Base-by-base conservation (phyloP, 148 eudicot species). In the Vaccinium vitisidaea region DNA sequence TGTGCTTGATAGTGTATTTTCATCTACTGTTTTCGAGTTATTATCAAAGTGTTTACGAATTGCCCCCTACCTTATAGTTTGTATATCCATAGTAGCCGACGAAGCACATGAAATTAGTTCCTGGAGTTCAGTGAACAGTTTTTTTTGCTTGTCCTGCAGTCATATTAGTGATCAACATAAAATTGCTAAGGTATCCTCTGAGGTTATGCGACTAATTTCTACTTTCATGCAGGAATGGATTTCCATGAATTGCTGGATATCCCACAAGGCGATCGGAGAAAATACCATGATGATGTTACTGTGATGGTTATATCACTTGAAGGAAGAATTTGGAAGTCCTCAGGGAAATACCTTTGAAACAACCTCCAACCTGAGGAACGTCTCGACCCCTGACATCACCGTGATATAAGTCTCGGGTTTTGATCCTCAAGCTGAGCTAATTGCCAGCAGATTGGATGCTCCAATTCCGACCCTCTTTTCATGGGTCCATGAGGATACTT, bases 241-340 rank as follows among this genome's bases (percentile, higher is more conserved):
- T 92, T 97, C 85, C 99, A 97, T 80, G 99, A 97, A 84, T 93
- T 97, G 87, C 89, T 97, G 90, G 99, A 97, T 83, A 97, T 97
- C 83, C 99, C 99, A 21, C 98, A 95, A 87, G 99, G 99, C 56
- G 99, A 95, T 88, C 92, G 99, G 5, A 89, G 99, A 84, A 97
- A 95, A 86, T 97, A 95, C 90, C 99, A 97, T 84, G 99, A 97
- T 79, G 99, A 97, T 90, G 99, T 97, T 81, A 97, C 99, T 7
- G 98, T 97, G 58, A 97, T 97, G 99, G 95, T 97, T 85, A 87
- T 97, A 36, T 97, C 99, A 39, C 96, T 97, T 58, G 99, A 97
- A 92, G 99, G 99, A 78, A 90, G 98, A 87, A 97, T 97, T 55
- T 97, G 99, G 99, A 97, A 97, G 90, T 97, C 99, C 39, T 97